A percentile compares a stretch with the other conserved stretches of the same genome.
These are phyloP conservation scores for Fusarium praegraminearum DNA, from an alignment of 2,329 filamentous ascomycete species.

Conservation along the genomic window DNA sequence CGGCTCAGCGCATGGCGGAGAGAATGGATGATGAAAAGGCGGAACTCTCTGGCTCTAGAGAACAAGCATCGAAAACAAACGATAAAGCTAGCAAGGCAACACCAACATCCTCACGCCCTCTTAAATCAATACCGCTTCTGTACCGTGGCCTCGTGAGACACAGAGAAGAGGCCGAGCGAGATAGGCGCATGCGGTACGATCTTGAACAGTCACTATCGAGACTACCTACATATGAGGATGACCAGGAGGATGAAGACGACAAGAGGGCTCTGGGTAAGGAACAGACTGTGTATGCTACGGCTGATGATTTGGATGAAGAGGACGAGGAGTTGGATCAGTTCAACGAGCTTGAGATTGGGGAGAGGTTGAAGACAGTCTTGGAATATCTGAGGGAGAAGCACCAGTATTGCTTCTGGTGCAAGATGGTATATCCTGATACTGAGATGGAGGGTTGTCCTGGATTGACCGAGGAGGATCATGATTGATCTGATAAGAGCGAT, in stretches of 20 bases:
- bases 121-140: conserved; percentile 79
- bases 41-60: conserved; percentile 17
- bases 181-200: conserved; percentile 73
- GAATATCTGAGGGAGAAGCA: conserved; percentile 76
- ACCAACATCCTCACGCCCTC: conserved; percentile 61
- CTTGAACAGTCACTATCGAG: conserved; percentile 73
- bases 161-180: conserved; percentile 76
- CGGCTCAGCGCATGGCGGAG: conserved; percentile 87
- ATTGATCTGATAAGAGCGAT: conserved; percentile 49
- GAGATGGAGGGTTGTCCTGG: conserved; percentile 92
- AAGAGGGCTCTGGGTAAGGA: conserved; percentile 74
- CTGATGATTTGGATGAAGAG: conserved; percentile 80
- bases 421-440: conserved; percentile 79
- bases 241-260: conserved; percentile 80
- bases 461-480: conserved; percentile 83
- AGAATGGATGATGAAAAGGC: conserved; percentile 72
- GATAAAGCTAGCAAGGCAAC: conserved; percentile 47
- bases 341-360: conserved; percentile 73
- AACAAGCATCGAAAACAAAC: conserved; percentile 26
- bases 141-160: conserved; percentile 81
- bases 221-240: conserved; percentile 75
- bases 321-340: conserved; percentile 86
- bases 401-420: conserved; percentile 97
- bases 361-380: conserved; percentile 76
- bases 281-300: conserved; percentile 66